Percentiles rank a stretch among this genome's conserved stretches.
Conservation (phyloP, 1,284 basidiomycete species). For the Polyporus tsugae region DNA sequence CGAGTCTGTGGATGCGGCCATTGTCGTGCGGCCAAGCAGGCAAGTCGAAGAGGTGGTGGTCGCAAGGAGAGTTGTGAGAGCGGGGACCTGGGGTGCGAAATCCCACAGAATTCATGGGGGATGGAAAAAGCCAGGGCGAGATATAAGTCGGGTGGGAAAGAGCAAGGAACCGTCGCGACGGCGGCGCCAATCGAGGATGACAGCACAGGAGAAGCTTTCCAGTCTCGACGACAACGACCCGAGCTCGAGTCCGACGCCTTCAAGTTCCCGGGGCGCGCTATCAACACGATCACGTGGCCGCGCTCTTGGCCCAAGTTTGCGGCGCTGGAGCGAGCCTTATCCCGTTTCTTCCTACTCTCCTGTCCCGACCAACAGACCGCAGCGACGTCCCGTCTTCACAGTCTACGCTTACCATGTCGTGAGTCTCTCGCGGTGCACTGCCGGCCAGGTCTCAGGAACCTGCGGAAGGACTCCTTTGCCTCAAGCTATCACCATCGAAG, state of each 20-base stretch:
- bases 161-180: constrained; percentile 2
- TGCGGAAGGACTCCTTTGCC: constrained; percentile 6
- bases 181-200: background rate
- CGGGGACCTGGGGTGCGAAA: background rate
- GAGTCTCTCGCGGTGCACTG: background rate
- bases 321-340: background rate
- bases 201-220: constrained; percentile 4
- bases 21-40: background rate
- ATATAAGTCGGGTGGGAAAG: constrained; percentile 8
- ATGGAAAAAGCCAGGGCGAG: background rate
- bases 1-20: background rate
- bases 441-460: constrained; percentile 3
- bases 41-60: constrained; percentile 12
- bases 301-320: constrained; percentile 7
- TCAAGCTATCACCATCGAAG: constrained; percentile 59
- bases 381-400: background rate
- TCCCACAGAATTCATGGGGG: background rate
- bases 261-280: constrained; percentile 22
- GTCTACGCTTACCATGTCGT: constrained; percentile 8
- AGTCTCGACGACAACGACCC: constrained; percentile 1
- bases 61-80: constrained; percentile 7
- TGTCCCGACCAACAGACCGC: background rate
- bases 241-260: no score
- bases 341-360: background rate
- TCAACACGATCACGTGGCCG: constrained; percentile 30